These are phyloP conservation scores for Crithidia fasciculata DNA, from an alignment of 208 protist genomes.

Conservation along the genomic window DNA sequence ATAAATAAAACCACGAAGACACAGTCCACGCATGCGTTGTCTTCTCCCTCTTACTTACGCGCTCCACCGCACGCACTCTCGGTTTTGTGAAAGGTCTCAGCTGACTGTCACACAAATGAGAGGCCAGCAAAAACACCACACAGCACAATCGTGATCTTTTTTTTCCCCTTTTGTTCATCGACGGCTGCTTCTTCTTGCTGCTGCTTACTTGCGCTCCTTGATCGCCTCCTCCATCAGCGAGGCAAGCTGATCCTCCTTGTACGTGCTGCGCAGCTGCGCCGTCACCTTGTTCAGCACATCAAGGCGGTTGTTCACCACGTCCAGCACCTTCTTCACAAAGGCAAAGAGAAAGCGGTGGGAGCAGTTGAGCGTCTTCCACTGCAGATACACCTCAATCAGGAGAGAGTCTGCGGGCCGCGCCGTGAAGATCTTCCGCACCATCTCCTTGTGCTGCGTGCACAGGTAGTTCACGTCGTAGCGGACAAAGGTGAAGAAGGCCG, in stretches of 20 bases:
- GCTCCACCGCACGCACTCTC: no score
- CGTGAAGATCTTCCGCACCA: constrained; percentile 69
- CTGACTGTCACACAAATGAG: no score
- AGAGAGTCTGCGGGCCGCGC: constrained; percentile 35
- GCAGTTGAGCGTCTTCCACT: constrained; percentile 64
- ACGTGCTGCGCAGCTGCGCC: constrained; percentile 40
- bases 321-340: constrained; percentile 58
- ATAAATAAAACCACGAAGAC: no score
- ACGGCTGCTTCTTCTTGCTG: background rate
- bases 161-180: background rate
- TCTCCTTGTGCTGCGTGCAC: constrained; percentile 62
- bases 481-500: constrained; percentile 85
- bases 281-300: constrained; percentile 60
- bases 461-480: constrained; percentile 77
- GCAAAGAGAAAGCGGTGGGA: constrained; percentile 47
- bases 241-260: constrained; percentile 37
- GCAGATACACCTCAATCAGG: constrained; percentile 80
- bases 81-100: no score
- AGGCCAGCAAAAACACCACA: background rate
- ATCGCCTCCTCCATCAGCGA: constrained; percentile 45
- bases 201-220: constrained; percentile 28
- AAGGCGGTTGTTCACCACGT: constrained; percentile 31
- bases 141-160: background rate
- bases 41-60: no score
- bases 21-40: no score